Conservation (phyloP, 345 rosid genomes). For the Erodium maritimum region DNA sequence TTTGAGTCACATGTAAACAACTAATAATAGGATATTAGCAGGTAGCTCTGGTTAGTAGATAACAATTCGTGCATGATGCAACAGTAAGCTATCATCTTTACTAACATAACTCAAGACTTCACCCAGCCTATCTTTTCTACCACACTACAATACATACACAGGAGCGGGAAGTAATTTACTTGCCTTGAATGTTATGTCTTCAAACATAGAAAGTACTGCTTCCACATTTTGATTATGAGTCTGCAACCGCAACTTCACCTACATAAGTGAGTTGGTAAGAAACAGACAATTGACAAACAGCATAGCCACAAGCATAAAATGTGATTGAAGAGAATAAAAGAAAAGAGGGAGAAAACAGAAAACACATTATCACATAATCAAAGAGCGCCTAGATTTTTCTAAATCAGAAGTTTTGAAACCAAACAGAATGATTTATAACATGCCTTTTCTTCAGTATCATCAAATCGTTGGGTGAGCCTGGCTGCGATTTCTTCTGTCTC, state of each 20-base stretch:
- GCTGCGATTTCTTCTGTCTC: constrained; percentile 79
- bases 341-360: not conserved
- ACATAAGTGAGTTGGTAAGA: not conserved
- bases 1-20: too few species aligned
- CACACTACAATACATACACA: not conserved
- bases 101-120: too few species aligned
- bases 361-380: not conserved
- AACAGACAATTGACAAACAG: not conserved
- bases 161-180: constrained; percentile 13
- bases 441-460: constrained; percentile 94
- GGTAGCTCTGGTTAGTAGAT: too few species aligned
- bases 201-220: constrained; percentile 72
- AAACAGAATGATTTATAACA: constrained; percentile 10
- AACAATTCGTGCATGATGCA: too few species aligned
- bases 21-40: too few species aligned
- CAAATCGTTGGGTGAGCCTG: constrained; percentile 81
- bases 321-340: constrained; percentile 1
- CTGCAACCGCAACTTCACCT: constrained; percentile 73
- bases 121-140: not conserved
- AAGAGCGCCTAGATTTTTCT: not conserved
- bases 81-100: too few species aligned
- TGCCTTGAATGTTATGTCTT: constrained; percentile 70
- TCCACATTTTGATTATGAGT: constrained; percentile 77
- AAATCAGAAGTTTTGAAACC: not conserved
- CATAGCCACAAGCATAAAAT: not conserved